phyloP scores from a whole-genome alignment of 2,329 filamentous ascomycete genomes.

The Cladobotryum mycophilum region DNA sequence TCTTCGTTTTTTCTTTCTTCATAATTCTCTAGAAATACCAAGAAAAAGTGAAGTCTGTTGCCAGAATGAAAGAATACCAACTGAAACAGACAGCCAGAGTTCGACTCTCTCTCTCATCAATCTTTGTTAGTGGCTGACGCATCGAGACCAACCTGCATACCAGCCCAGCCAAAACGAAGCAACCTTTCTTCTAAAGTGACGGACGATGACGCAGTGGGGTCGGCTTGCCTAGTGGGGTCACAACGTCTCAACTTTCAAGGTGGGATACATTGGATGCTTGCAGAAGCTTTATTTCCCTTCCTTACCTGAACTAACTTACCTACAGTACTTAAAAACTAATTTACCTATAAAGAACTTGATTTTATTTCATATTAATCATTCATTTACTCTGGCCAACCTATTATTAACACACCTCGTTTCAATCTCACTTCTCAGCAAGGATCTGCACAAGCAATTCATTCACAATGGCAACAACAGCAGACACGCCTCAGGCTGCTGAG shows the following conservation, averaged over 20 bases:
- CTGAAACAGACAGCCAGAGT: no score
- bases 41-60: no score
- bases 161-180: background rate
- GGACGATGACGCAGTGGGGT: slow-evolving; percentile 10
- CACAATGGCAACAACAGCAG: slow-evolving; percentile 22
- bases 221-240: slow-evolving; percentile 1
- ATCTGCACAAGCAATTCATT: background rate
- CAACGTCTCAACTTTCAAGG: slow-evolving; percentile 3
- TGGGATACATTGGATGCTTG: slow-evolving; percentile 5
- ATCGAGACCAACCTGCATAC: background rate
- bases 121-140: background rate
- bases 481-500: slow-evolving; percentile 24
- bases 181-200: background rate
- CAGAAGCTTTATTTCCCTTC: slow-evolving; percentile 4
- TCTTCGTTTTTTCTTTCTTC: no score
- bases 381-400: no score
- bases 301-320: background rate
- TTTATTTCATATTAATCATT: background rate
- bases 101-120: no score
- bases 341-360: background rate
- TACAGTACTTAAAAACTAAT: background rate
- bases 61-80: no score
- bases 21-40: no score
- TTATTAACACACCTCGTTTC: no score
- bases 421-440: background rate